A percentile compares a stretch with the other conserved stretches of the same genome.
Evolutionary conservation across 177 flowering plant genomes (phyloP).

Genomic region (Vitis hybrid): DNA sequence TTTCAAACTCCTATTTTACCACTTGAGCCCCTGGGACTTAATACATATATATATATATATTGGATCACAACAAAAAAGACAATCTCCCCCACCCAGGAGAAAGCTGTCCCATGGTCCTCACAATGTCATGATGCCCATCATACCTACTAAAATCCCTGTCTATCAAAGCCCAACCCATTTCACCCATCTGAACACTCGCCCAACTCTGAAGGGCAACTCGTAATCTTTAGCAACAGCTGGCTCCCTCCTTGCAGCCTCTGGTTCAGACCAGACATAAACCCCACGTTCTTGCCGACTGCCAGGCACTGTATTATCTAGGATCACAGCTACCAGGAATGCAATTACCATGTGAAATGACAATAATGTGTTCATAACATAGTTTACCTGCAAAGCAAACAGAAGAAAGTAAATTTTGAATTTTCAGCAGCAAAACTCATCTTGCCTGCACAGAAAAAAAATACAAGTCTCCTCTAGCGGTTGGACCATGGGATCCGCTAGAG

Average conservation of each 20-base stretch:
- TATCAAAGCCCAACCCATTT: conserved; percentile 88
- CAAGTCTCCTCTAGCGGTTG: too few species aligned
- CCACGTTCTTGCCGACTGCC: conserved; percentile 95
- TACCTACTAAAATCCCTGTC: conserved; percentile 1
- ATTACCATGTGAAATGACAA: conserved; percentile 89
- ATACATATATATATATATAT: not conserved
- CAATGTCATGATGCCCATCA: not conserved
- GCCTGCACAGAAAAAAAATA: not conserved
- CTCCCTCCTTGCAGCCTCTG: conserved; percentile 80
- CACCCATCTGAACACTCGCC: conserved; percentile 88
- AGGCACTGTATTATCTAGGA: conserved; percentile 93
- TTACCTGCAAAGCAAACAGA: conserved; percentile 54
- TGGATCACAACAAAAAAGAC: conserved; percentile 4
- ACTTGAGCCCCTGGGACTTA: not conserved
- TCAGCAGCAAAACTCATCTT: not conserved
- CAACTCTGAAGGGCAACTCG: conserved; percentile 79
- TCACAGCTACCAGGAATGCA: conserved; percentile 81
- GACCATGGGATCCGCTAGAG: too few species aligned
- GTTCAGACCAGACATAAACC: conserved; percentile 86
- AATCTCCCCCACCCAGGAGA: not conserved
- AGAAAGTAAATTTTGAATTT: not conserved
- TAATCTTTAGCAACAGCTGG: conserved; percentile 87
- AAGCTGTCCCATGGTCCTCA: not conserved
- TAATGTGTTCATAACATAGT: conserved; percentile 84
- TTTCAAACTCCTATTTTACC: conserved; percentile 10